Evolutionary conservation across 2,329 filamentous ascomycete species (phyloP), one percentile per base, ranked within the genome.

Genomic region (Apiospora hydei): DNA sequence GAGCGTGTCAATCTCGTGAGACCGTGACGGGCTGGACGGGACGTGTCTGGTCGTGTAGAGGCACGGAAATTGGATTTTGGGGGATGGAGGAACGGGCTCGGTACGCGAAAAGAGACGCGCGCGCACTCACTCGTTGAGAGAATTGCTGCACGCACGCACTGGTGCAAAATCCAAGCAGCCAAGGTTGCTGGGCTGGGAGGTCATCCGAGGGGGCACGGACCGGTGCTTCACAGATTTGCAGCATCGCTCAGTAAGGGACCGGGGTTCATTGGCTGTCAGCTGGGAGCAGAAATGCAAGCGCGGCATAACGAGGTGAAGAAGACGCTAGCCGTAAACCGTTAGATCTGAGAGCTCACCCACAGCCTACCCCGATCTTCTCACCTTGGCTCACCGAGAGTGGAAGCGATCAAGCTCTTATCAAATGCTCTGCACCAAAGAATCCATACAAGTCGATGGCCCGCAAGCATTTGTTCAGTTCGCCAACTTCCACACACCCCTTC

Each of bases 1-100:
- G 71, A 73, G 79, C 80, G 80, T 81, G 79, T 81, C 80, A 80
- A 76, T 81, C 80, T 81, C 80, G 80, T 81, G 80, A 77, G 74
- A 68, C 75, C 69, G 76, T 77, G 78, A 71, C 73, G 75, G 76
- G 72, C 7, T 38, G 73, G 67, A 46, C 67, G 49, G 46, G 69
- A 61, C 74, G 74, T 73, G 74, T 47, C 44, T 38, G 34, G 57
- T 64, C 57, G 57, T 64, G 57, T 64, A 41, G 57, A 64, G 57
- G 70, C 72, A 71, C 64, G 64, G 61, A 70, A 72, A 53, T 64
- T 53, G 64, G 30, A 2, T 13, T 24, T 49, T 26, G 67, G 34
- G 34, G 57, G 57, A n/a, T 64, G 18, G 57, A n/a, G 57, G 34
- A 64, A 41, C 30, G 6, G 57, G 34, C 34, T 41, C 18, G 30